Base-by-base conservation (phyloP, 768 basidiomycete species). In the Rhizopogon vinicolor region DNA sequence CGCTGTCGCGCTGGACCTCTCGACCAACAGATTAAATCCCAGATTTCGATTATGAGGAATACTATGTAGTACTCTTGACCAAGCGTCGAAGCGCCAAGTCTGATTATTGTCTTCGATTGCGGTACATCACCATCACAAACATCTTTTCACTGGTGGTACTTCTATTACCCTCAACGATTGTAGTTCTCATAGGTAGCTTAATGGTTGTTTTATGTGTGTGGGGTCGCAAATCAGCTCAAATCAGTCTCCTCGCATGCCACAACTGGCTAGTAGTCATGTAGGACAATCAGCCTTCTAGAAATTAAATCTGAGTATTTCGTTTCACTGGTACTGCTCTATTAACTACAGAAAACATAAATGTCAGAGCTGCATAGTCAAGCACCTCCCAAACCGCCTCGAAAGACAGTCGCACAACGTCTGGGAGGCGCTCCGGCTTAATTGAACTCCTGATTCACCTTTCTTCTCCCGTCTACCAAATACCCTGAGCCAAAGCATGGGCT, bases 341-440 rank as follows among this genome's bases (percentile, higher is more conserved):
- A 25, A 25, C 25, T 25, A 25, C 25, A 31, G 57, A 53, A 58
- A 56, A 71, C 35, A 12, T 41, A 18, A 14, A 49, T 87, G 83
- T 88, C 62, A 67, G 84, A 80, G 76, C 79, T 63, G 62, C 86
- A 86, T 85, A 88, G 86, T 88, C 86, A 85, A 88, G 85, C 83
- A 75, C 72, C 73, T 76, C 72, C 75, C 74, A 75, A 71, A 58
- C 71, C 75, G 72, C 69, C 68, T 66, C 60, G 51, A 63, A 65
- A 66, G 53, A 63, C 63, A 65, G 74, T 69, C 66, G 67, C 66
- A 59, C 60, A 69, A 66, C 62, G 62, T 72, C 73, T 78, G 67
- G 77, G 72, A 77, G 74, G 73, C 68, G 81, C 85, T 87, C 85
- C 86, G 86, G 86, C 86, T 88, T 88, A 88, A 86, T 86, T 86